Evolutionary conservation across 768 basidiomycete species (phyloP), one percentile per base, ranked within the genome.

Genomic region (Auricularia auricula-judae): DNA sequence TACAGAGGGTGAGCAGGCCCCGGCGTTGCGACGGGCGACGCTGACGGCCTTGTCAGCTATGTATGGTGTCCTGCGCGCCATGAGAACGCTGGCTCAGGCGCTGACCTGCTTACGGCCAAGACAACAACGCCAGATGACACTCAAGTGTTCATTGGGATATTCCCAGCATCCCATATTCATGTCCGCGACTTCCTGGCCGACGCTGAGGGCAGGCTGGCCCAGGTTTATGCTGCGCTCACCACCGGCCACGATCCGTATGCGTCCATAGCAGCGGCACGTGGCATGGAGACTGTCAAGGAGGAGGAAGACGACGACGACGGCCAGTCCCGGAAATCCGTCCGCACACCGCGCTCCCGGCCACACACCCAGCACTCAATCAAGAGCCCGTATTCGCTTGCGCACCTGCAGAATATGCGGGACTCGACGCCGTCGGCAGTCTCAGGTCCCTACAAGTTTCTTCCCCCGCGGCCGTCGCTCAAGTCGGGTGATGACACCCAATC

Each of bases 401-500:
- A 81, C 88, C 51, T 78, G 86, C 33, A 90, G 88, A 73, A 72
- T 90, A n/a, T 86, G 86, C 58, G 80, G 77, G 14, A 69, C 74
- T 60, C 91, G 90, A 1, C 81, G 82, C 3, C 86, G 85, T 0
- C 86, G 11, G 79, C 82, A 12, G 36, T 84, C 87, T 36, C 84
- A 85, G 59, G 75, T 82, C 16, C 68, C 35, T 71, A 82, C 69
- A 91, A 93, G 72, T 88, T 87, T 1, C 78, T 88, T 4, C 93
- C 93, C 8, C 94, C 93, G 3, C 84, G 97, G 54, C 96, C 96
- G 4, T 91, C 89, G n/a, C 82, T 98, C 60, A 95, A 94, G 67
- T 91, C 93, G 10, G 93, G 92, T 43, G 96, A 97, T 72, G 95
- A 98, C 69, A 98, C 96, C 2, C 81, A 84, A 3, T 87, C 88